Evolutionary conservation across 768 basidiomycete genomes (phyloP), one percentile per base, ranked within the genome.

Genomic region (Multifurca ochricompacta): DNA sequence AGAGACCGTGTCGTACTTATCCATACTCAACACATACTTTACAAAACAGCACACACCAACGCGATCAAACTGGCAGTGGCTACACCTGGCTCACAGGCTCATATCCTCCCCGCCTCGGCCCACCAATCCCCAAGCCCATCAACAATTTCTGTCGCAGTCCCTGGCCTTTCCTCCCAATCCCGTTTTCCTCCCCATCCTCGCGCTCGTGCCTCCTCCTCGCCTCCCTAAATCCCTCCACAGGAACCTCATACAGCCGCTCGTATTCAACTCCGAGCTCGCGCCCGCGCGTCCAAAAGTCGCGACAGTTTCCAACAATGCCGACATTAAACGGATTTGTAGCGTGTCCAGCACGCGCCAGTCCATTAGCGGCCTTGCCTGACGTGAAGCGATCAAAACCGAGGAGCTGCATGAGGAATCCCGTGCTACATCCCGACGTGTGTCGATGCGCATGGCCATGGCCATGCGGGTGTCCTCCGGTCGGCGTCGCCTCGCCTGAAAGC

Each of bases 371-470:
- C 59, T 83, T 85, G 21, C 92, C 92, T 50, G 85, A 85, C 35
- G 94, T 96, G 71, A 97, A 97, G 47, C 92, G 74, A 70, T 99
- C 96, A 44, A 99, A 77, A 0, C 96, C 96, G 30, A 96, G 81
- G 4, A 98, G 74, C 68, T 88, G 86, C 77, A 97, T 83, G 40
- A 97, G 67, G 78, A 94, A 92, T 5, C 77, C 76, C 63, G 79
- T 71, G 40, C 76, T 71, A 68, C 73, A 62, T 53, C 71, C 67
- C 5, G 68, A 65, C 42, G 71, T 62, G 59, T 74, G 71, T 10
- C 48, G 53, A 65, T 65, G 76, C 56, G 59, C 59, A 52, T 83
- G 81, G 7, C 68, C 72, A 62, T 71, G 74, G 8, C 64, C 70
- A 6, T 73, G 66, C 1, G 68, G 63, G 39, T 48, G 48, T 2